phyloP scores from a whole-genome alignment of 2,329 filamentous ascomycete genomes.

The Ascomycota sp. region DNA sequence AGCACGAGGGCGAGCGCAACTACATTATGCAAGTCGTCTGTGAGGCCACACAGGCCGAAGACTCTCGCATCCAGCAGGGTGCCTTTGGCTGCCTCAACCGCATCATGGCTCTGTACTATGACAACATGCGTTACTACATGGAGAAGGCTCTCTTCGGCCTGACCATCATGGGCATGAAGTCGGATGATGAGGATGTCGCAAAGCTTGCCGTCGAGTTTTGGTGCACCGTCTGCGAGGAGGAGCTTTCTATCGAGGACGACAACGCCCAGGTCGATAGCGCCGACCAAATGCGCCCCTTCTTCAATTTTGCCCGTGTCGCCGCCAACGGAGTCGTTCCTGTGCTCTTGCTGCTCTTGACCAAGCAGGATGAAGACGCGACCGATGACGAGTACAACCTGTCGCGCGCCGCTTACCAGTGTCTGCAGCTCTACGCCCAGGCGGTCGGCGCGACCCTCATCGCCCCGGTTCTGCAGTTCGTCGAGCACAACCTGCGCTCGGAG shows the following conservation, averaged over 20 bases:
- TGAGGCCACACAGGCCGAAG: constrained; percentile 86
- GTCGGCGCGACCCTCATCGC: constrained; percentile 67
- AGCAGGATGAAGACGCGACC: constrained; percentile 89
- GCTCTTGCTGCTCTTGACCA: constrained; percentile 66
- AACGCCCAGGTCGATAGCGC: constrained; percentile 57
- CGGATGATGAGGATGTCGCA: constrained; percentile 85
- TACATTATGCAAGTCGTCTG: constrained; percentile 99
- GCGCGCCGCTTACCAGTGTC: constrained; percentile 83
- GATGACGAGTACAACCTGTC: constrained; percentile 97
- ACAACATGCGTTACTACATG: constrained; percentile 99
- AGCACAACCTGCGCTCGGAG: constrained; percentile 67
- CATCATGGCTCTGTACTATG: constrained; percentile 97
- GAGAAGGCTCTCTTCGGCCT: constrained; percentile 96
- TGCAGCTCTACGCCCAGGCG: constrained; percentile 85
- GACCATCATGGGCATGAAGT: constrained; percentile 97
- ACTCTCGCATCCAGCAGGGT: constrained; percentile 79
- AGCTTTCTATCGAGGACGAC: constrained; percentile 93
- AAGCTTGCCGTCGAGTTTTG: constrained; percentile 98
- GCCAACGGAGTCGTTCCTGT: constrained; percentile 88
- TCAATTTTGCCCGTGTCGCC: constrained; percentile 85
- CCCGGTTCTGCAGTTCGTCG: constrained; percentile 75
- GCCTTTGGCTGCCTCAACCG: constrained; percentile 94
- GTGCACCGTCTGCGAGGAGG: constrained; percentile 99
- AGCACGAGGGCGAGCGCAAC: constrained; percentile 95
- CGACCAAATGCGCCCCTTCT: constrained; percentile 73